A percentile compares a stretch with the other conserved stretches of the same genome.
Evolutionary conservation across 495 filamentous ascomycete species (phyloP).

Genomic region (Amphirosellinia nigrospora): DNA sequence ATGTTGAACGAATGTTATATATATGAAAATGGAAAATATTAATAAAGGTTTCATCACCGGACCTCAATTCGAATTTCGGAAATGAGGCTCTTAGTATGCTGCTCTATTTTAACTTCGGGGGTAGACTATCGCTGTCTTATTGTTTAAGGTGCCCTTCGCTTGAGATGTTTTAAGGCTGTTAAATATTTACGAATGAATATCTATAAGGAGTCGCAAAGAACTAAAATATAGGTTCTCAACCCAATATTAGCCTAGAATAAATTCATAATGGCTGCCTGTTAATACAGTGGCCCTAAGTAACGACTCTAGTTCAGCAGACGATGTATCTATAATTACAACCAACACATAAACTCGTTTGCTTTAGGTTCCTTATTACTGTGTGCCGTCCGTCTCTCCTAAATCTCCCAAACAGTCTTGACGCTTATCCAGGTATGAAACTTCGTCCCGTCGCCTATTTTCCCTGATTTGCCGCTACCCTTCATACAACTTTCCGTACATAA

Average conservation of each 20-base stretch:
- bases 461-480: background rate
- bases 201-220: background rate
- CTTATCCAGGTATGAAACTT: too few species aligned
- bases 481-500: background rate
- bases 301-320: too few species aligned
- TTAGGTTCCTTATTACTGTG: background rate
- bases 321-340: too few species aligned
- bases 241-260: too few species aligned
- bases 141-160: background rate
- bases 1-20: slow-evolving; percentile 5
- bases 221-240: background rate
- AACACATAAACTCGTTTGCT: background rate
- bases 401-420: too few species aligned
- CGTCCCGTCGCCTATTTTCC: too few species aligned
- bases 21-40: slow-evolving; percentile 3
- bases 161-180: background rate
- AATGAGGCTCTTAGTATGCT: background rate
- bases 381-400: too few species aligned
- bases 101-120: background rate
- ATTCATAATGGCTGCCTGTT: too few species aligned
- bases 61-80: background rate
- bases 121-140: background rate
- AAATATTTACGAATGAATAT: background rate
- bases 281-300: too few species aligned
- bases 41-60: background rate